Percentiles rank a stretch among this genome's conserved stretches.
Conservation (phyloP, 1,284 basidiomycete species). For the Phellopilus nigrolimitatus region DNA sequence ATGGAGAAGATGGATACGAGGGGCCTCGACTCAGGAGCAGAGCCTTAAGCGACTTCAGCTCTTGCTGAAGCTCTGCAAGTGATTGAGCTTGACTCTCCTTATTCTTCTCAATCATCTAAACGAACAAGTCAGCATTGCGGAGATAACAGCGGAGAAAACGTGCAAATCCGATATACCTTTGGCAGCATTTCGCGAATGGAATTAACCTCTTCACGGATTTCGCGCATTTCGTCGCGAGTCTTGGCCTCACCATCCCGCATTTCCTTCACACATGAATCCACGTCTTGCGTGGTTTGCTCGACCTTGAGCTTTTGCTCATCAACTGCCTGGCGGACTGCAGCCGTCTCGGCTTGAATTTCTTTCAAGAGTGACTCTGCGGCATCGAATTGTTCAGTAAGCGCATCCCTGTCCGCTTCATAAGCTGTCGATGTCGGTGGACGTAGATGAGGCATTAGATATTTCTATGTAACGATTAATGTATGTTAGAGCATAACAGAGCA, state of each 20-base stretch:
- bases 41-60: constrained; percentile 92
- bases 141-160: constrained; percentile 1
- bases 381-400: constrained; percentile 89
- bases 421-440: constrained; percentile 85
- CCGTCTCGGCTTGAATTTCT: constrained; percentile 77
- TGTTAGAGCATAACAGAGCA: constrained; percentile 4
- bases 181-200: constrained; percentile 89
- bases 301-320: constrained; percentile 82
- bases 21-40: constrained; percentile 80
- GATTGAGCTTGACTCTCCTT: constrained; percentile 79
- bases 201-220: constrained; percentile 88
- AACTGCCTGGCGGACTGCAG: constrained; percentile 68
- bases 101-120: constrained; percentile 91
- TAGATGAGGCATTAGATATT: constrained; percentile 90
- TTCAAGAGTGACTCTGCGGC: constrained; percentile 80
- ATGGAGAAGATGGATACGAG: constrained; percentile 42
- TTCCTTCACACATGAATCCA: constrained; percentile 72
- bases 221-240: constrained; percentile 87
- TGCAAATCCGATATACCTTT: constrained; percentile 48
- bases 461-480: constrained; percentile 42
- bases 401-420: constrained; percentile 86
- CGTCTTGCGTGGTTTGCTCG: constrained; percentile 73
- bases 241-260: constrained; percentile 76
- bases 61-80: constrained; percentile 83
- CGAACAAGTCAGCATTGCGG: not conserved